phyloP scores from a whole-genome alignment of 2,329 filamentous ascomycete genomes.

The Pseudocercospora fijiensis region DNA sequence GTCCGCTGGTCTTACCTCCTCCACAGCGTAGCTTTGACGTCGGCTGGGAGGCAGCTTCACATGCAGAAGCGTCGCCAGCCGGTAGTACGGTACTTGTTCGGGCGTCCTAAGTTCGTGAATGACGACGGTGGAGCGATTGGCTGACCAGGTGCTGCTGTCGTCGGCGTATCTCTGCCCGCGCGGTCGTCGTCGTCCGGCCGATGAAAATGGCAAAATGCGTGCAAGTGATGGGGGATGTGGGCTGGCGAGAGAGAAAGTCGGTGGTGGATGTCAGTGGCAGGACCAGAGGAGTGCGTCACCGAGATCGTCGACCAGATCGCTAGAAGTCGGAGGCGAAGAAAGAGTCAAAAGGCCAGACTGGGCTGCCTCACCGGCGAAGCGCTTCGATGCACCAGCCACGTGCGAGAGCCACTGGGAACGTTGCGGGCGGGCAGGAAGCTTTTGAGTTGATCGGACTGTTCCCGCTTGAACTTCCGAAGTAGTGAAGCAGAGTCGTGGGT shows the following conservation, averaged over 20 bases:
- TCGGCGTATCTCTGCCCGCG: neutral
- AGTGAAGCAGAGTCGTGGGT: neutral
- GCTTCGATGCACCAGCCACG: constrained; percentile 3
- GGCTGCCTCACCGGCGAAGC: neutral
- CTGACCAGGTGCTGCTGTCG: neutral
- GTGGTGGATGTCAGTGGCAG: neutral
- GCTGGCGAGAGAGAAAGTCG: neutral
- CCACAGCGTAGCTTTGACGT: constrained; percentile 12
- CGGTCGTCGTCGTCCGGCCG: neutral
- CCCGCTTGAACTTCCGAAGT: neutral
- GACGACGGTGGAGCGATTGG: neutral
- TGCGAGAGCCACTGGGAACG: constrained; percentile 1
- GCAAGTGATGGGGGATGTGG: neutral
- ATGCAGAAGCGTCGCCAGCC: constrained; percentile 22
- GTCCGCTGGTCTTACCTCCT: constrained; percentile 15
- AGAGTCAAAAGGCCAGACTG: neutral
- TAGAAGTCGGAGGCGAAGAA: neutral
- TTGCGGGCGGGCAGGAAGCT: neutral
- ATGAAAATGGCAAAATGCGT: neutral
- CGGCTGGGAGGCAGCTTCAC: constrained; percentile 18
- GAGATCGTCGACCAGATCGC: constrained; percentile 5
- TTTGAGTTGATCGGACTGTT: neutral
- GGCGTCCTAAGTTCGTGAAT: constrained; percentile 4
- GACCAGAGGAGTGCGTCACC: neutral
- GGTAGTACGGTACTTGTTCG: constrained; percentile 20